Conservation (phyloP, 148 eudicot genomes). For the Limonium bicolor region DNA sequence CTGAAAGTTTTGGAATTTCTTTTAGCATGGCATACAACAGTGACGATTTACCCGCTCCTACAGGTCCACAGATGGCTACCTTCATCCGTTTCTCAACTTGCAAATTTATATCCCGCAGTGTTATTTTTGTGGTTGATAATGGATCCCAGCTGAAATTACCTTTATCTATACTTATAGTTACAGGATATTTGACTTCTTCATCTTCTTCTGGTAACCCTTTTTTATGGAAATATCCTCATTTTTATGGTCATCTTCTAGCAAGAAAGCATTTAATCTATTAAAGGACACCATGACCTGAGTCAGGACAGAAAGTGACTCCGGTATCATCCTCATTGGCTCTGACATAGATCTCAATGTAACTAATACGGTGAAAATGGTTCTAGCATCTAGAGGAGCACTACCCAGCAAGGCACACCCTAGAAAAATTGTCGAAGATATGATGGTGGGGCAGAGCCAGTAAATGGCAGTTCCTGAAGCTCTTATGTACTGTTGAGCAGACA, state of each 20-base stretch:
- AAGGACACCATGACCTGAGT: too few species aligned
- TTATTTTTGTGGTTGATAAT: conserved; percentile 10
- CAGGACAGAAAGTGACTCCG: too few species aligned
- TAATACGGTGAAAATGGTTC: conserved; percentile 33
- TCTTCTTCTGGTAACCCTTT: too few species aligned
- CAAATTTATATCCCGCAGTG: conserved; percentile 21
- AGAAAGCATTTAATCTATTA: too few species aligned
- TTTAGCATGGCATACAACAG: conserved; percentile 38
- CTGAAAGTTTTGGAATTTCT: conserved; percentile 40
- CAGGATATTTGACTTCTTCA: too few species aligned
- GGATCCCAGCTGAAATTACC: conserved; percentile 43
- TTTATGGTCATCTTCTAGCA: neutral
- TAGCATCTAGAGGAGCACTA: conserved; percentile 38
- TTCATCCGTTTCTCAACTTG: conserved; percentile 21
- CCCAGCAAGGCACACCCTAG: conserved; percentile 24
- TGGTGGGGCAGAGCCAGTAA: conserved; percentile 52
- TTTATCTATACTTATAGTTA: conserved; percentile 9
- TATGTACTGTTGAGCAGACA: conserved; percentile 16
- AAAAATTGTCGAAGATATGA: conserved; percentile 38
- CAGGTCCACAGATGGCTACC: conserved; percentile 52
- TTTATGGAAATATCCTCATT: conserved; percentile 5
- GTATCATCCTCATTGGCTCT: too few species aligned
- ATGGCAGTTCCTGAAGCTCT: conserved; percentile 24
- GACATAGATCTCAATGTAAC: conserved; percentile 25
- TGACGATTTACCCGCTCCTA: conserved; percentile 64